Evolutionary conservation across 2,329 filamentous ascomycete species (phyloP), one percentile per base, ranked within the genome.

Genomic region (Diplodia scrobiculata): DNA sequence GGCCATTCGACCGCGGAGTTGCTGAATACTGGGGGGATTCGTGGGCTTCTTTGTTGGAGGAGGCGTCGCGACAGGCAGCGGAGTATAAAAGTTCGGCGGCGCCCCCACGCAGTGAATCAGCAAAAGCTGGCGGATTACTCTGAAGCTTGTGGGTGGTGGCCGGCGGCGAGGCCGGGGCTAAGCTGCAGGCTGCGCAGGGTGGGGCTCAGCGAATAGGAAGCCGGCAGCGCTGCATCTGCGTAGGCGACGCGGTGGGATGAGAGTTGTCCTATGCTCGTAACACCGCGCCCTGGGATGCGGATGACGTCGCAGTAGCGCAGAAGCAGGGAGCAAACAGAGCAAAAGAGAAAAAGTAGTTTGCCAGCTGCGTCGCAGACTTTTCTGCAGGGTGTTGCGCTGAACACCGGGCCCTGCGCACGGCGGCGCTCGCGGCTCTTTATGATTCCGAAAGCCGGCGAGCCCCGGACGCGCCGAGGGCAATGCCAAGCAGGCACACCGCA

Each of bases 1-100:
- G 74, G 76, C 77, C 76, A 79, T 78, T 74, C 63, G 71, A 73
- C 67, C 68, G 68, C 65, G 34, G 54, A 48, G 65, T 36, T 29
- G 7, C 11, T 29, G 55, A 13, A 6, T 52, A 13, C 54, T 36
- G 34, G 34, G 47, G 27, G 45, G 47, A 36, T 34, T 27, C 52
- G 41, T 45, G n/a, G n/a, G 41, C 19, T 55, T 65, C 71, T 72
- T 71, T 69, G 70, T 72, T 68, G 75, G 72, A 70, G 71, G 76
- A 72, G 45, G 25, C 68, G 68, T 70, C 73, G 73, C 73, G 63
- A 58, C 29, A 58, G 63, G 50, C 36, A 59, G 53, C 51, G 48
- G 47, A 34, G 50, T 73, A 73, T 74, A 60, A 65, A 67, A 64
- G 55, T 53, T 36, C 19, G 50, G 63, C 48, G 53, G 34, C 34